Evolutionary conservation across 768 basidiomycete genomes (phyloP).

Genomic region (Amanita muscaria): DNA sequence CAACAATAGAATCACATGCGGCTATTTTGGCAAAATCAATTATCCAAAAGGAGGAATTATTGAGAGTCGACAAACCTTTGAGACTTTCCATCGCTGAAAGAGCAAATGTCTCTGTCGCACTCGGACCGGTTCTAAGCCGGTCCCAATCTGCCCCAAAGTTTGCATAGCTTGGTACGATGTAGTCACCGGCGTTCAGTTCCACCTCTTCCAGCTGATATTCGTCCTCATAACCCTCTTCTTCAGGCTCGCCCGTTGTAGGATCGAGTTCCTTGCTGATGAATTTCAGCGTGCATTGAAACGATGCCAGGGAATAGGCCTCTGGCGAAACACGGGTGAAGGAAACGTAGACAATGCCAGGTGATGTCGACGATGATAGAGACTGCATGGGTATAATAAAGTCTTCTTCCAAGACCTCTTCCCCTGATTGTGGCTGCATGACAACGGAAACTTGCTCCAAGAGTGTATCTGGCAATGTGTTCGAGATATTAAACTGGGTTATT

Average conservation of each 20-base stretch:
- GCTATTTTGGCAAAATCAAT: constrained; percentile 39
- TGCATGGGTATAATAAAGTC: constrained; percentile 90
- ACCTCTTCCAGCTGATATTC: constrained; percentile 97
- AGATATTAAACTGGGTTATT: constrained; percentile 78
- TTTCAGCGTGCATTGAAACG: constrained; percentile 87
- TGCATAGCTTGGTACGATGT: constrained; percentile 90
- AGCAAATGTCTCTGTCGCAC: constrained; percentile 87
- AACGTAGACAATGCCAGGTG: constrained; percentile 85
- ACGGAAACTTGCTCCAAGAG: constrained; percentile 92
- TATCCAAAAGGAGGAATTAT: constrained; percentile 10
- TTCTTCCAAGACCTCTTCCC: constrained; percentile 71
- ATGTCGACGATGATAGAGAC: constrained; percentile 56
- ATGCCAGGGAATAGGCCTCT: constrained; percentile 67
- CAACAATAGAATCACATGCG: constrained; percentile 92
- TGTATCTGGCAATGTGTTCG: constrained; percentile 93
- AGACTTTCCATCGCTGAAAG: constrained; percentile 88
- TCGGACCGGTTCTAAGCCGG: constrained; percentile 67
- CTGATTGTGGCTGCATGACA: constrained; percentile 76
- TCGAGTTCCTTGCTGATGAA: constrained; percentile 97
- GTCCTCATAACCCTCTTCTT: constrained; percentile 98
- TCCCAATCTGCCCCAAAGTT: constrained; percentile 97
- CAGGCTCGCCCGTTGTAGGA: constrained; percentile 89
- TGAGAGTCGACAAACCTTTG: constrained; percentile 55
- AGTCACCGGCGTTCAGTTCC: constrained; percentile 90
- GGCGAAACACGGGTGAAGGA: constrained; percentile 84